Conservation (phyloP, 305 asterid species). For the Rubia peregrina region DNA sequence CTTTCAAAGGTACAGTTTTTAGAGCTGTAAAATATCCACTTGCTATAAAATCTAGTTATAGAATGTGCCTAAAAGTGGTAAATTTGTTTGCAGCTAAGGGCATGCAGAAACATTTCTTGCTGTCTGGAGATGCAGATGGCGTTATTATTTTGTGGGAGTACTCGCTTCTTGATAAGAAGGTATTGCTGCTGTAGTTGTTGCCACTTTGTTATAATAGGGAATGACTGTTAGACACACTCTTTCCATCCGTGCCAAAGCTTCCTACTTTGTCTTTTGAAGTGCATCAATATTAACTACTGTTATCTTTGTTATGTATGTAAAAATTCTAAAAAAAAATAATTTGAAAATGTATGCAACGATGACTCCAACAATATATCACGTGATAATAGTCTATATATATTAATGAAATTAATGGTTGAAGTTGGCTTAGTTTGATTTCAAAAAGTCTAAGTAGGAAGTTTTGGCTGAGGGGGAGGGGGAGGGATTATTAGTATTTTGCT, state of each 20-base stretch:
- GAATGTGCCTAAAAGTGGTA: constrained; percentile 8
- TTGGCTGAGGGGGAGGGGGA: no score
- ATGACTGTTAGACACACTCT: not conserved
- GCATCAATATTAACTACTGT: no score
- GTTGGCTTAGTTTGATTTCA: no score
- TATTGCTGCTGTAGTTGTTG: constrained; percentile 12
- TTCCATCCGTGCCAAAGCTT: no score
- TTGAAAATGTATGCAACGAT: no score
- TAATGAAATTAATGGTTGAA: no score
- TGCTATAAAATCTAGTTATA: not conserved
- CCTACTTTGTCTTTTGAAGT: no score
- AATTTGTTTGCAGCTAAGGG: constrained; percentile 40
- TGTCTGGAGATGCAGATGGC: constrained; percentile 95
- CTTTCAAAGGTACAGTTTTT: constrained; percentile 57
- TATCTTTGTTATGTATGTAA: no score
- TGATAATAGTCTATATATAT: not conserved
- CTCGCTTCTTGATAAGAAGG: constrained; percentile 55
- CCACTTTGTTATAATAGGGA: not conserved
- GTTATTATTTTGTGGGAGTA: constrained; percentile 71
- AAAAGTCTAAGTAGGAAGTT: no score
- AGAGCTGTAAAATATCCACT: not conserved
- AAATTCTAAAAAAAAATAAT: no score
- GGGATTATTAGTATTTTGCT: not conserved
- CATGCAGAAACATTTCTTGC: constrained; percentile 53
- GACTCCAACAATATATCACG: no score